Percentiles rank a stretch among this genome's conserved stretches.
These are phyloP conservation scores for Entophlyctis luteolus DNA, from an alignment of 192 early-diverging fungal genomes.

Conservation along the genomic window DNA sequence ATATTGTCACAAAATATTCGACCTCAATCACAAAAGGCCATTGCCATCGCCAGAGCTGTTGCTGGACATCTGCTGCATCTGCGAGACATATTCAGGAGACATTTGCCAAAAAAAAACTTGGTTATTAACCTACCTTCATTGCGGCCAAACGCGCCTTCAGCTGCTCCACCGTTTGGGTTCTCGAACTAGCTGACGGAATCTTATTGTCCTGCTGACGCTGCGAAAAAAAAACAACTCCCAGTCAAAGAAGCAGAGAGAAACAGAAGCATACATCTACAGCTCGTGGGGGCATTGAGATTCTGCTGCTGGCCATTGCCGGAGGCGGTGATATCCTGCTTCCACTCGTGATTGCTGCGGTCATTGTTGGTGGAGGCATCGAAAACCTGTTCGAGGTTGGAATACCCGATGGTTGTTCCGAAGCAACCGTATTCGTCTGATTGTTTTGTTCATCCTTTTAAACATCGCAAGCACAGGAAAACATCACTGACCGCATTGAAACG, in stretches of 20 bases:
- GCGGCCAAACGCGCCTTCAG: conserved; percentile 63
- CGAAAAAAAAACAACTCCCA: conserved; percentile 12
- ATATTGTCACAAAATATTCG: too few relatives aligned
- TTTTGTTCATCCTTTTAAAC: not conserved
- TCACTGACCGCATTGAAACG: conserved; percentile 10
- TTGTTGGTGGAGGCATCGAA: not conserved
- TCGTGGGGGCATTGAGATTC: not conserved
- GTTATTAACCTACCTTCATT: conserved; percentile 44
- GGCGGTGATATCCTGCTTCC: too few relatives aligned
- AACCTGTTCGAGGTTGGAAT: not conserved
- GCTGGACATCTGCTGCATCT: conserved; percentile 15
- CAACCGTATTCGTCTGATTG: not conserved
- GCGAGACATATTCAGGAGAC: not conserved
- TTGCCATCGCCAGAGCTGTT: too few relatives aligned
- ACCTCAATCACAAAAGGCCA: too few relatives aligned
- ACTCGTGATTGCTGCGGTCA: too few relatives aligned
- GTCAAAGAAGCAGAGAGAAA: not conserved
- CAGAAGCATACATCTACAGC: conserved; percentile 40
- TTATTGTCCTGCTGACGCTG: conserved; percentile 18
- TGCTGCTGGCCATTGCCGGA: not conserved
- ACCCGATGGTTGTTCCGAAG: not conserved
- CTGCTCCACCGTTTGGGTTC: conserved; percentile 58
- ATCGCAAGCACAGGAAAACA: not conserved
- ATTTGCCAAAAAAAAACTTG: not conserved
- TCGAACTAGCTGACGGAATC: not conserved